Evolutionary conservation across 192 early-diverging fungal genomes (phyloP).

Genomic region (Coemansia sp.): DNA sequence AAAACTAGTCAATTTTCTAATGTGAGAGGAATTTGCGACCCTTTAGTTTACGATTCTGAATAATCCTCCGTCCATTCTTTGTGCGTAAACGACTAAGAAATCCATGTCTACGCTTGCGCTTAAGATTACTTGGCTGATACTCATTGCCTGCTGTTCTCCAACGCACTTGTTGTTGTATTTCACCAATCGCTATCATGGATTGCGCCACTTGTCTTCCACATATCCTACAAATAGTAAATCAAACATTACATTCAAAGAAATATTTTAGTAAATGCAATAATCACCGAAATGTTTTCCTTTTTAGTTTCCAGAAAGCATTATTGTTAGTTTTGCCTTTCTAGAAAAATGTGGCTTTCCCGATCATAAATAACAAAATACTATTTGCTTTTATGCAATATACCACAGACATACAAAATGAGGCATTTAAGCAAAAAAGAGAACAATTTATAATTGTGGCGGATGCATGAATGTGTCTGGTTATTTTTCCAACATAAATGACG

Average conservation of each 20-base stretch:
- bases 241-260: constrained; percentile 6
- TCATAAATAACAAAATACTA: not conserved
- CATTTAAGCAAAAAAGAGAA: not conserved
- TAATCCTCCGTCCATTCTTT: constrained; percentile 72
- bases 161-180: constrained; percentile 57
- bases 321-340: not conserved
- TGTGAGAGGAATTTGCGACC: constrained; percentile 86
- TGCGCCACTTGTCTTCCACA: not conserved
- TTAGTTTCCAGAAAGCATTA: not conserved
- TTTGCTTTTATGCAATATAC: constrained; percentile 1
- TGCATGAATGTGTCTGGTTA: not conserved
- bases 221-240: not conserved
- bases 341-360: not conserved
- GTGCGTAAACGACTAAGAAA: constrained; percentile 81
- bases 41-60: constrained; percentile 77
- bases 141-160: constrained; percentile 84
- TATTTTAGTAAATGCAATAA: not conserved
- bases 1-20: constrained; percentile 32
- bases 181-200: not conserved
- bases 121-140: constrained; percentile 89
- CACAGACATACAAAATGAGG: not conserved
- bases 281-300: not conserved
- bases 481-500: not conserved
- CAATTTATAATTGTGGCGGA: not conserved
- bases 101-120: constrained; percentile 89